These are phyloP conservation scores for Pichiaceae sp. DNA, from an alignment of 1,139 yeast genomes.

Conservation along the genomic window DNA sequence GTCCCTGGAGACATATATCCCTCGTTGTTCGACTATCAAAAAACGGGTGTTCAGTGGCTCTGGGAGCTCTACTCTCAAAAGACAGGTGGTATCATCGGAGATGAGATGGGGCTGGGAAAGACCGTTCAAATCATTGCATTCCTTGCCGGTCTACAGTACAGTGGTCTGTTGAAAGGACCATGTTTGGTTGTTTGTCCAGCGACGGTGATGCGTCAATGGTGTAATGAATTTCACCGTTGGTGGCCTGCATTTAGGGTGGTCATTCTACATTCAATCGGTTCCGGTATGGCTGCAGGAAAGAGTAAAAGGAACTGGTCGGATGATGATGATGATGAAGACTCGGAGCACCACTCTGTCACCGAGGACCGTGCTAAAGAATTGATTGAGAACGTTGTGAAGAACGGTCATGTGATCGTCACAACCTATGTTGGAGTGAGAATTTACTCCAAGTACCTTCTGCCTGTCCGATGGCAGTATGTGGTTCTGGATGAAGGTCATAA, in stretches of 20 bases:
- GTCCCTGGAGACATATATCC: slow-evolving; percentile 91
- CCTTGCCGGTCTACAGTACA: slow-evolving; percentile 82
- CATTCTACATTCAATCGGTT: slow-evolving; percentile 85
- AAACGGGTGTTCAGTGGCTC: slow-evolving; percentile 78
- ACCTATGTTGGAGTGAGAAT: slow-evolving; percentile 86
- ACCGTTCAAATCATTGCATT: slow-evolving; percentile 89
- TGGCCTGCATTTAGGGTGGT: slow-evolving; percentile 93
- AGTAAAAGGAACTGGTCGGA: slow-evolving; percentile 24
- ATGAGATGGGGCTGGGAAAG: slow-evolving; percentile 97
- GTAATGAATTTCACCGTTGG: slow-evolving; percentile 91
- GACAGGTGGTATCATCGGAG: slow-evolving; percentile 93
- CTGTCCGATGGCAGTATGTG: slow-evolving; percentile 80
- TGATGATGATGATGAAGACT: slow-evolving; percentile 37
- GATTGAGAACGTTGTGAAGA: slow-evolving; percentile 40
- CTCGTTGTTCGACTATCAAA: slow-evolving; percentile 82
- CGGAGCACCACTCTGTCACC: slow-evolving; percentile 21
- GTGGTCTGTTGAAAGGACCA: slow-evolving; percentile 67
- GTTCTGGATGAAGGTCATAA: slow-evolving; percentile 96
- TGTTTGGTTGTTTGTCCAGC: slow-evolving; percentile 91
- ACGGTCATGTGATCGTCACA: slow-evolving; percentile 82
- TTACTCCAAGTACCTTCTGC: slow-evolving; percentile 62
- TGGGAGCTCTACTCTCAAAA: slow-evolving; percentile 81
- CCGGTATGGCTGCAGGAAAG: slow-evolving; percentile 51
- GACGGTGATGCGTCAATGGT: slow-evolving; percentile 94
- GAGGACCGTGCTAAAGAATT: slow-evolving; percentile 37